Conservation (phyloP, 2,329 filamentous ascomycete genomes). For the Penicillium sp. region DNA sequence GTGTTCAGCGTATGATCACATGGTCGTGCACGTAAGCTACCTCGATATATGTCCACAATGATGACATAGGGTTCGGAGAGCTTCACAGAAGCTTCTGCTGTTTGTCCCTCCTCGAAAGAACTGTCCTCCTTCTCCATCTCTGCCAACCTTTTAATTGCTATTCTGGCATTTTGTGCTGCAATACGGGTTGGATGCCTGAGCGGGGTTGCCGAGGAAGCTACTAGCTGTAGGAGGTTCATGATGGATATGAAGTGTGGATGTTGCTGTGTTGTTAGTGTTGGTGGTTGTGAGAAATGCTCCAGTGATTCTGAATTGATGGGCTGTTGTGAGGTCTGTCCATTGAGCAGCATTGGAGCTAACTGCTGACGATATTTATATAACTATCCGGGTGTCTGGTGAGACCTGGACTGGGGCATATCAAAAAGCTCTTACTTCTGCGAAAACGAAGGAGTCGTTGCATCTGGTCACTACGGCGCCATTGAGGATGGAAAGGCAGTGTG, state of each 20-base stretch:
- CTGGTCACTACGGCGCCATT: neutral
- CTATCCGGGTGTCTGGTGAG: neutral
- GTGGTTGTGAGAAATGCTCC: neutral
- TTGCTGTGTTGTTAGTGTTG: neutral
- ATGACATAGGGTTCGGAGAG: too few relatives aligned
- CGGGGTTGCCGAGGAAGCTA: neutral
- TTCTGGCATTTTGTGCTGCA: neutral
- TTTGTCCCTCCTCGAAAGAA: too few relatives aligned
- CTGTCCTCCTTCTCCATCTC: too few relatives aligned
- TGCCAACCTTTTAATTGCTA: too few relatives aligned
- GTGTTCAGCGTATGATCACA: too few relatives aligned
- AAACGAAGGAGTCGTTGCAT: neutral
- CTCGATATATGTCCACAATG: too few relatives aligned
- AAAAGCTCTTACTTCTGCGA: neutral
- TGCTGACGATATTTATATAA: neutral
- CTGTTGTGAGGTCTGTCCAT: neutral
- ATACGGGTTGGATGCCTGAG: neutral
- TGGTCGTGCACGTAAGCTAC: too few relatives aligned
- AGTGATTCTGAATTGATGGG: neutral
- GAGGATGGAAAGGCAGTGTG: neutral
- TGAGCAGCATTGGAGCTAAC: neutral
- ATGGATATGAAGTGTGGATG: neutral
- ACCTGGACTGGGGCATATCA: constrained; percentile 7
- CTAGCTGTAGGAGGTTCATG: neutral
- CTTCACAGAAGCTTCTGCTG: too few relatives aligned